Evolutionary conservation across 306 rosid genomes (phyloP), one percentile per base, ranked within the genome.

Genomic region (Quercus agrifolia): DNA sequence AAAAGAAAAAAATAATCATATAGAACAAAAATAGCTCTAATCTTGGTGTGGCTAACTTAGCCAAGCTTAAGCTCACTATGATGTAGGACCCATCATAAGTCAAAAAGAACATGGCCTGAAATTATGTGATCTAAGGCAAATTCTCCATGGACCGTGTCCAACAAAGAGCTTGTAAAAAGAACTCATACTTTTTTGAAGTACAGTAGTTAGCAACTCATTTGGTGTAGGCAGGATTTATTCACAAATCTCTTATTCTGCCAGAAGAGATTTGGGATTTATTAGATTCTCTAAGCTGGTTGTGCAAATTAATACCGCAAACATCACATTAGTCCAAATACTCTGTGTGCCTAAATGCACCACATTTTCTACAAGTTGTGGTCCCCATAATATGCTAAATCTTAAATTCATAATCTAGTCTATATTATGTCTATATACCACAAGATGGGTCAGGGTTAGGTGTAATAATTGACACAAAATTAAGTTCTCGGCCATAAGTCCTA

Each of bases 401-500:
- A 5, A 25, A 58, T 51, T 54, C 61, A 51, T 78, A 59, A 31
- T 31, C 79, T 67, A 54, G 74, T 63, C 56, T 83, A 67, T 30
- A 68, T 33, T 66, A 73, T 15, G 44, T 38, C 44, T 38, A 38
- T 38, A 38, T 38, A 25, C 72, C 68, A 85, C 30, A 56, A 35
- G 70, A 71, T 49, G 71, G 70, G 57, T 38, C 68, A 41, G 54
- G 28, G 70, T 86, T 86, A 38, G 87, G 81, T 78, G 21, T 46
- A 82, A 74, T 10, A 59, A 49, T 49, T 49, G 13, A 49, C 17
- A 49, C 54, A 49, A 49, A 49, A 49, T 49, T 49, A 56, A 31
- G 31, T 58, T 17, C 31, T 58, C 15, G 3, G 25, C 30, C 11
- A 58, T 64, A 31, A 57, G 49, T 28, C 28, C 27, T 2, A 41